Base-by-base conservation (phyloP, 371 early-diverging fungal genomes). In the Entomophthora muscae region DNA sequence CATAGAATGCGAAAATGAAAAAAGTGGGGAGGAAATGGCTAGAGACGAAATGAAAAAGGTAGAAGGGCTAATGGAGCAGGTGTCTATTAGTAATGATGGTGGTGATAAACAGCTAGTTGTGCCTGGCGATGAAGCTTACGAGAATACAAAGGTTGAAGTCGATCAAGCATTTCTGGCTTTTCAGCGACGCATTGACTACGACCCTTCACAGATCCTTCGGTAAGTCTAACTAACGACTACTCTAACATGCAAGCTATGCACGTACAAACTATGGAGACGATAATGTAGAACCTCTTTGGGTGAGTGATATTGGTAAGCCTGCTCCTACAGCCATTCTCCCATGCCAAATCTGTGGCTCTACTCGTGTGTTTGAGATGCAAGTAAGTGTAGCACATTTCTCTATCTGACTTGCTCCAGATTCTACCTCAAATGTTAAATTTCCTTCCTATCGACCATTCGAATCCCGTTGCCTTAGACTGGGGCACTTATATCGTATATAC, bases 331-430 rank as follows among this genome's bases (percentile, higher is more conserved):
- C 80, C 54, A 78, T 92, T 52, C 81, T 85, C 23, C 64, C 70
- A 0, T 97, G 98, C 73, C 80, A 79, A 5, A 72, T 75, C 52
- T 97, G 98, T 67, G 78, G 81, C 10, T 78, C 76, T 1, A 73
- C 75, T 28, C 78, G 95, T 31, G 79, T 85, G 30, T 92, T 95
- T 73, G 98, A 97, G 71, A 89, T 95, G 69, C 96, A 95, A 77
- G 85, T 89, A 69, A 56, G 24, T 30, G 7, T 54, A 33, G 27
- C 2, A 52, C 23, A 3, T 22, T 30, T 7, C 30, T 13, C 58
- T 0, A 26, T 22, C 24, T 57, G n/a, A n/a, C 26, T 28, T 57
- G 23, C n/a, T 12, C 1, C 71, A 84, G 83, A 76, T 87, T 51
- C 78, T 91, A 78, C 88, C 92, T 0, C 90, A 90, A 31, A 71